phyloP scores from a whole-genome alignment of 768 basidiomycete species.

The Kwoniella heveanensis region DNA sequence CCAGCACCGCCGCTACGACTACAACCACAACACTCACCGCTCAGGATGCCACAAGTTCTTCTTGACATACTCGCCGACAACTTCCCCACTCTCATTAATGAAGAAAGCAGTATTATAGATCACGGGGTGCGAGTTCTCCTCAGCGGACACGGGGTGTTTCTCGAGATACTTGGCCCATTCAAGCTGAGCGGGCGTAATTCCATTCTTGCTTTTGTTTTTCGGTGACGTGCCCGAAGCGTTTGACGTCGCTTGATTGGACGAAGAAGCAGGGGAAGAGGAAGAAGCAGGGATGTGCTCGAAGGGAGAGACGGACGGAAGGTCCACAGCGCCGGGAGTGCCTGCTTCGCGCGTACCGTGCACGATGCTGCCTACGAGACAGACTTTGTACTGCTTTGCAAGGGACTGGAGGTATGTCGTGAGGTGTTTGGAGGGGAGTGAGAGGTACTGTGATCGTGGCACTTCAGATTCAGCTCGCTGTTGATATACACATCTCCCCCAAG shows the following conservation, averaged over 20 bases:
- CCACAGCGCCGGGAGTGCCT: neutral
- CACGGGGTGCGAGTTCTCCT: slow-evolving; percentile 24
- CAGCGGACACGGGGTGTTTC: slow-evolving; percentile 8
- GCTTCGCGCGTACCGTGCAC: slow-evolving; percentile 25
- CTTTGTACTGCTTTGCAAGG: slow-evolving; percentile 30
- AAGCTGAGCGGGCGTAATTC: slow-evolving; percentile 20
- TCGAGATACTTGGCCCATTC: slow-evolving; percentile 38
- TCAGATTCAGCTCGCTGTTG: no score
- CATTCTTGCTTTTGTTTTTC: neutral
- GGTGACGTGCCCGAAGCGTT: neutral
- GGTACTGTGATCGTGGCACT: no score
- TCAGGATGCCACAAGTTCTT: slow-evolving; percentile 53
- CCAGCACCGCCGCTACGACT: no score
- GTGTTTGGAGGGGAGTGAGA: slow-evolving; percentile 36
- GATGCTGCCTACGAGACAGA: slow-evolving; percentile 45
- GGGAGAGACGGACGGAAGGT: slow-evolving; percentile 25
- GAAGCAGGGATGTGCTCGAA: slow-evolving; percentile 30
- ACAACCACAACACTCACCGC: slow-evolving; percentile 36
- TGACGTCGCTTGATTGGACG: no score
- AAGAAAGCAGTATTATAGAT: slow-evolving; percentile 48
- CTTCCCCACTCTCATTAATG: slow-evolving; percentile 38
- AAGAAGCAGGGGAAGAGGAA: neutral
- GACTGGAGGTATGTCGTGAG: slow-evolving; percentile 24
- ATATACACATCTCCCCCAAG: no score
- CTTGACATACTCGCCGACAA: slow-evolving; percentile 44